Conservation (phyloP, 176 grass and related monocot species). For the Eragrostis nindensis region DNA sequence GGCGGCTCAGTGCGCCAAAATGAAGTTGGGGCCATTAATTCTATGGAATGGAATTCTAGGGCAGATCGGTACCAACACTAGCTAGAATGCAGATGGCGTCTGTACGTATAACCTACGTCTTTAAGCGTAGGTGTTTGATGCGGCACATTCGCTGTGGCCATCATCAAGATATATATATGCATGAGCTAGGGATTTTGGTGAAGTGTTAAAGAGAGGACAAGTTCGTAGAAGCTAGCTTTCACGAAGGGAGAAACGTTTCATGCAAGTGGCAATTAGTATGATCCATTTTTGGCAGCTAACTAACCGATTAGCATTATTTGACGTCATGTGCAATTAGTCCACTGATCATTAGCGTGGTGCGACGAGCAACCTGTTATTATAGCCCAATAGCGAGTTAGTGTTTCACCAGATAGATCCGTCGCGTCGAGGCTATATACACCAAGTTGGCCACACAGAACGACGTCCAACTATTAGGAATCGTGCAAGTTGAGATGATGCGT, state of each 20-base stretch:
- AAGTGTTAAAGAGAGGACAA: not conserved
- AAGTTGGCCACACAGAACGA: too few relatives aligned
- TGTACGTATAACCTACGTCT: too few relatives aligned
- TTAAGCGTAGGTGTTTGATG: too few relatives aligned
- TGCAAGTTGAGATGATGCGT: not conserved
- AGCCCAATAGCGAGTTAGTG: not conserved
- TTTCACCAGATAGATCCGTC: not conserved
- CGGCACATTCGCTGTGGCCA: too few relatives aligned
- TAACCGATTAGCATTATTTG: not conserved
- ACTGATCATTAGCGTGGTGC: not conserved
- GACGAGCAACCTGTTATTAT: not conserved
- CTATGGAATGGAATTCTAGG: too few relatives aligned
- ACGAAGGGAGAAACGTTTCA: not conserved
- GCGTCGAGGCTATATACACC: too few relatives aligned
- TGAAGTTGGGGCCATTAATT: not conserved
- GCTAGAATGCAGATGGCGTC: too few relatives aligned
- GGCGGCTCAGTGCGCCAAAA: not conserved
- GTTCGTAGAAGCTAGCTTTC: not conserved
- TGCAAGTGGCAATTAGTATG: not conserved
- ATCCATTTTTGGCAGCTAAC: not conserved
- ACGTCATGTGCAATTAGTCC: not conserved
- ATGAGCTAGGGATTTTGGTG: not conserved
- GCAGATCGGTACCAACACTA: too few relatives aligned
- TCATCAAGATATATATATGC: not conserved
- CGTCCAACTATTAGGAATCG: not conserved